phyloP scores from a whole-genome alignment of 345 rosid species.

The Eucalyptus fibrosa region DNA sequence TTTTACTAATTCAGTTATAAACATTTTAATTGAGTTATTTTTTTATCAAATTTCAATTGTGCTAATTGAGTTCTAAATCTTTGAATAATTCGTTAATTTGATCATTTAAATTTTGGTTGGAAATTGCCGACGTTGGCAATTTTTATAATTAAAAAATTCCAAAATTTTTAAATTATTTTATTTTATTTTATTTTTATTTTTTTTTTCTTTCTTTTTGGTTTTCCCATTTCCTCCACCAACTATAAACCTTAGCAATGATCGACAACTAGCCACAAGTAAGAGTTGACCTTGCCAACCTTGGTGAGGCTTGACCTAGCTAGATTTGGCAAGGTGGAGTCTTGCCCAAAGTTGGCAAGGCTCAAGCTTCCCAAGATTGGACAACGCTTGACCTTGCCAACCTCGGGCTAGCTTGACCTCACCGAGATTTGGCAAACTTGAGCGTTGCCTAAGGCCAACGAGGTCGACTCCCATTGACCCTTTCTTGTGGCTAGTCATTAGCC shows the following conservation, averaged over 20 bases:
- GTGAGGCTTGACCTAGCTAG: background rate
- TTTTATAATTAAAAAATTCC: too few relatives aligned
- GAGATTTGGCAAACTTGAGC: background rate
- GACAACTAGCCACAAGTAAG: too few relatives aligned
- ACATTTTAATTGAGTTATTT: too few relatives aligned
- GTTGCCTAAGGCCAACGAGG: rapidly evolving
- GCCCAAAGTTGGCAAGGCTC: background rate
- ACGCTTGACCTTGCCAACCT: too few relatives aligned
- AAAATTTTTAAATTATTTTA: too few relatives aligned
- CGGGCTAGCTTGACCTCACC: rapidly evolving
- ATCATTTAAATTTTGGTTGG: too few relatives aligned
- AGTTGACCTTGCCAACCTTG: background rate
- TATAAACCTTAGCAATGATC: background rate
- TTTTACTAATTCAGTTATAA: too few relatives aligned
- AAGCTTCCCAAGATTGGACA: too few relatives aligned
- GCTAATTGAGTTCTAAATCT: rapidly evolving
- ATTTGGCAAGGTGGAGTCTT: background rate
- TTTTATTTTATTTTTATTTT: too few relatives aligned
- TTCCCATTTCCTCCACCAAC: rapidly evolving
- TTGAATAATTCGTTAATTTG: too few relatives aligned
- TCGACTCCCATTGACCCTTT: background rate
- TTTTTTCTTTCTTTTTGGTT: too few relatives aligned
- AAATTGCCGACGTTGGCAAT: rapidly evolving
- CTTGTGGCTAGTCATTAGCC: too few relatives aligned
- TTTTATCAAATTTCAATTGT: background rate